Base-by-base conservation (phyloP, 139 green algal species). In the Tetraselmis striata region DNA sequence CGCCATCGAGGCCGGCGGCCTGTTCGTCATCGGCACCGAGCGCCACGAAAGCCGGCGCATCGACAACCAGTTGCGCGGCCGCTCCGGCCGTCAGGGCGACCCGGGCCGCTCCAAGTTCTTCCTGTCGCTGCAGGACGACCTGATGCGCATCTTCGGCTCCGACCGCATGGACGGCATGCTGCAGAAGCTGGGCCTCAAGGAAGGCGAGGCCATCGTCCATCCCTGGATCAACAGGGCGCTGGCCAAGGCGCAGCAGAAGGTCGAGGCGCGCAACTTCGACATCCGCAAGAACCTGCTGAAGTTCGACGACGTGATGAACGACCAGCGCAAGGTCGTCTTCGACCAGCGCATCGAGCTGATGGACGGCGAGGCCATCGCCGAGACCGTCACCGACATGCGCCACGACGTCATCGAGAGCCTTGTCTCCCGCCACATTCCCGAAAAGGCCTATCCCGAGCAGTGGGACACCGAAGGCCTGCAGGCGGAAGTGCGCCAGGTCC, bases 1-100 rank as follows among this genome's bases (percentile, higher is more conserved):
- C 59, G 87, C 88, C 22, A 84, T 95, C 31, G 78, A 78, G 23
- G 87, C 97, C 74, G 96, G 96, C 25, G 96, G 96, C 0, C 87
- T 99, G 79, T 95, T 98, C 86, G 96, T 99, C 18, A 86, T 99
- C 28, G 96, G 97, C 79, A 99, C 97, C n/a, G 96, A 99, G 87
- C 86, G 96, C 2, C 96, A 99, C 84, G 97, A 99, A 88, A 95
- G 89, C 0, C 88, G 96, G 1, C 94, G 97, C 77, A 97, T 99
- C 83, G 97, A 99, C 91, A 99, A 99, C 90, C 96, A 99, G 93
- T 88, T 98, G 79, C 89, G 92, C 29, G 94, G 94, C 0, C 88
- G 94, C 29, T 90, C 86, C 31, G 93, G 93, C 2, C 83, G 94
- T 5, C 86, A 92, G 79, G 89, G 96, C 2, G 96, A 99, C 87